Conservation (phyloP, 331 rosid genomes). For the Acacia concinna region DNA sequence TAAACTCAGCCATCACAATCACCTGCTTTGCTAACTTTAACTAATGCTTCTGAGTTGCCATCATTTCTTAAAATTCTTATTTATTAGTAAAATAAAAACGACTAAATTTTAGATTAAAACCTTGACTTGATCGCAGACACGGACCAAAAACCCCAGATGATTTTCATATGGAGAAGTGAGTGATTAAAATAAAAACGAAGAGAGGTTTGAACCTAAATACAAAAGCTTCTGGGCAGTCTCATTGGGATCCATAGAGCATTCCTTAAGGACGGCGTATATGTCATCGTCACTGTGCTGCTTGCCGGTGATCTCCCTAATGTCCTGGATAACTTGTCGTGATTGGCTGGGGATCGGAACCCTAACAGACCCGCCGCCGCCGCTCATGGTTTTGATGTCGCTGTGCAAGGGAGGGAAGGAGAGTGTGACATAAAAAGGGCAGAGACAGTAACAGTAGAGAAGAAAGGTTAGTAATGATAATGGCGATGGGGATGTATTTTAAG, state of each 20-base stretch:
- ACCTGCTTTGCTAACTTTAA: slow-evolving; percentile 20
- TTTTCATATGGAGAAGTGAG: not conserved
- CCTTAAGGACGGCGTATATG: slow-evolving; percentile 69
- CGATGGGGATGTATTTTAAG: not conserved
- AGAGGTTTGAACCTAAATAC: slow-evolving; percentile 51
- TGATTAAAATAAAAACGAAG: not conserved
- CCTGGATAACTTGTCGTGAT: slow-evolving; percentile 49
- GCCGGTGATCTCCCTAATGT: slow-evolving; percentile 83
- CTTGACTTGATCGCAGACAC: slow-evolving; percentile 32
- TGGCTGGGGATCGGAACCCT: slow-evolving; percentile 77
- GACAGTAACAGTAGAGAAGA: not conserved
- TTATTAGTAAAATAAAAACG: not conserved
- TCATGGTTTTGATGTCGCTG: slow-evolving; percentile 31
- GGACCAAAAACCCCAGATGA: slow-evolving; percentile 13
- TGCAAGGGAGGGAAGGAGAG: not conserved
- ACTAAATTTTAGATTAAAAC: not conserved
- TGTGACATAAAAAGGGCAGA: not conserved
- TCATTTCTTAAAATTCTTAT: slow-evolving; percentile 1
- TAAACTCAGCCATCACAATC: not conserved
- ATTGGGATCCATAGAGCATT: slow-evolving; percentile 88
- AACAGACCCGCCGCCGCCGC: slow-evolving; percentile 58
- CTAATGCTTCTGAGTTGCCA: slow-evolving; percentile 17
- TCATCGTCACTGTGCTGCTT: slow-evolving; percentile 91
- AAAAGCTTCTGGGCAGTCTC: slow-evolving; percentile 84
- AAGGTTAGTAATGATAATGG: not conserved